Evolutionary conservation across 2,329 filamentous ascomycete species (phyloP), one percentile per base, ranked within the genome.

Genomic region (Penicillium sp.): DNA sequence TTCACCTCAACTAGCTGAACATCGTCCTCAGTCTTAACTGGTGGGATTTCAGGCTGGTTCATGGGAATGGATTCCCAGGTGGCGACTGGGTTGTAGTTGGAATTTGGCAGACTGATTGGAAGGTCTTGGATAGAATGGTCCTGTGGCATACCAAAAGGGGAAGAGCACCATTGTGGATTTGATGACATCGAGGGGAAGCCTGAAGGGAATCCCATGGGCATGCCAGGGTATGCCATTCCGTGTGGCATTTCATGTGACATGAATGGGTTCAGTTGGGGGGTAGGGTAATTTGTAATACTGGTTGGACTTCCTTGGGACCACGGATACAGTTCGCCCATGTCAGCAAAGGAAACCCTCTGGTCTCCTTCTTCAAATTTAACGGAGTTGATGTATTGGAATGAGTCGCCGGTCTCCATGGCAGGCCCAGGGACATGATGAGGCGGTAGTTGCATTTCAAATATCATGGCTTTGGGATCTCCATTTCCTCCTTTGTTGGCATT

Each of bases 21-120:
- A 10, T 60, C 49, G 2, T 62, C 42, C 16, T 60, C 46, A 23
- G 49, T 35, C 21, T 51, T 49, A 5, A 49, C 21, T 7, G 31
- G 21, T 27, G 26, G 10, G 4, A 21, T 7, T 19, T 23, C n/a
- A 23, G 46, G 19, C 19, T 48, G n/a, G 16, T 13, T 16, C 10
- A 31, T 11, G 19, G 16, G 3, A n/a, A 10, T 47, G 10, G 48
- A 3, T 4, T 50, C 48, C 48, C 33, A 50, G 9, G 14, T 6
- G 7, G n/a, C 19, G 16, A 42, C 25, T 8, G 7, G 23, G 7
- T 50, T 39, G n/a, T 23, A 33, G 21, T 39, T 39, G 25, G 8
- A n/a, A 25, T 10, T 3, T 8, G 37, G 35, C 23, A 39, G 33
- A 13, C 19, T 23, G 25, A 2, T 14, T 21, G 33, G 4, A 4